Evolutionary conservation across 805 yeast species (phyloP).

Genomic region (Nakazawaea molendinolei): DNA sequence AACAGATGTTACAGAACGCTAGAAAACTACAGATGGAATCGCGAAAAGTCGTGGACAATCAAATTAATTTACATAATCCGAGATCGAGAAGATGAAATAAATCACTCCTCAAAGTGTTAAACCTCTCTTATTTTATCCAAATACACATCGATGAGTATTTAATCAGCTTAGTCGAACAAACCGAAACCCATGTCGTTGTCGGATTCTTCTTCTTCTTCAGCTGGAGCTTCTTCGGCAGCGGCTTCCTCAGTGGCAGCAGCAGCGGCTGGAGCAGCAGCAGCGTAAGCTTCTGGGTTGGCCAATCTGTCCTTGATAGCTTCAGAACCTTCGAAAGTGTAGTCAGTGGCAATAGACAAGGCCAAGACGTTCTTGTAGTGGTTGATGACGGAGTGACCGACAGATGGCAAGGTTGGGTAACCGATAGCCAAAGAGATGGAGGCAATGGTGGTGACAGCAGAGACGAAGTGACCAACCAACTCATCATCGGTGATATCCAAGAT

Average conservation of each 20-base stretch:
- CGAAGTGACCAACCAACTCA: conserved; percentile 88
- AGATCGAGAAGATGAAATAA: too few relatives aligned
- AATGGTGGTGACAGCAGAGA: conserved; percentile 86
- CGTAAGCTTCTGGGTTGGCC: conserved; percentile 99
- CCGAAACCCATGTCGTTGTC: conserved; percentile 97
- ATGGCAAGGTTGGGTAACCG: conserved; percentile 99
- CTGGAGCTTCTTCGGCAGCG: conserved; percentile 70
- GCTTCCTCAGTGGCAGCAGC: conserved; percentile 63
- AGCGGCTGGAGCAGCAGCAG: conserved; percentile 98
- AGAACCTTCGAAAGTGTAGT: conserved; percentile 98
- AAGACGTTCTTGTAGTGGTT: conserved; percentile 99
- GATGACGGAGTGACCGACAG: conserved; percentile 97
- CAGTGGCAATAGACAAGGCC: conserved; percentile 97
- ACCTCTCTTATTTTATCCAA: too few relatives aligned
- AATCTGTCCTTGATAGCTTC: conserved; percentile 99
- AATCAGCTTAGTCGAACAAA: conserved; percentile 83
- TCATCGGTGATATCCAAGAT: conserved; percentile 98
- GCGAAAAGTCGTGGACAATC: too few relatives aligned
- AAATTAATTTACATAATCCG: too few relatives aligned
- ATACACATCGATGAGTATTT: too few relatives aligned
- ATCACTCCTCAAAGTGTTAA: too few relatives aligned
- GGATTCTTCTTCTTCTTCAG: conserved; percentile 56
- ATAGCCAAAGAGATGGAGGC: conserved; percentile 96
- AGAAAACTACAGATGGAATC: too few relatives aligned
- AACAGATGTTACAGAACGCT: too few relatives aligned